Conservation (phyloP, 495 filamentous ascomycete species). For the Penicillium diatomitis region DNA sequence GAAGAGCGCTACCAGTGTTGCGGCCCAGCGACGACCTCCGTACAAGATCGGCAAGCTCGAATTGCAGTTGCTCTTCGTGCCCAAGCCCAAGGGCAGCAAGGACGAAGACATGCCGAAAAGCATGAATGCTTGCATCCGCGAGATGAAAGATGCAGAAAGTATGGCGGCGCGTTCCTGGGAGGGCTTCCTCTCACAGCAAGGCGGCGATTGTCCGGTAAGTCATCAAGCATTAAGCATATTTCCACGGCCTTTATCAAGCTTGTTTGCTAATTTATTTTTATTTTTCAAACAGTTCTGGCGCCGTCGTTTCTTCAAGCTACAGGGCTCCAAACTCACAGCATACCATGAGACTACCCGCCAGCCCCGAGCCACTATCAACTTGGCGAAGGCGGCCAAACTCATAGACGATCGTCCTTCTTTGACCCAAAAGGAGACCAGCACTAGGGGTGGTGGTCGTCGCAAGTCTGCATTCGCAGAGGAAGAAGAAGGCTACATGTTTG, state of each 20-base stretch:
- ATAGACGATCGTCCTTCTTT: conserved; percentile 88
- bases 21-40: conserved; percentile 61
- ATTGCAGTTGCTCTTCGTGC: conserved; percentile 87
- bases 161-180: conserved; percentile 66
- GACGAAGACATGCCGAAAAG: conserved; percentile 98
- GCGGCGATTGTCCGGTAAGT: conserved; percentile 95
- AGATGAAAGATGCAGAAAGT: conserved; percentile 80
- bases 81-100: conserved; percentile 76
- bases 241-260: no score
- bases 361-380: conserved; percentile 91
- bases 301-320: conserved; percentile 90
- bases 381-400: conserved; percentile 85
- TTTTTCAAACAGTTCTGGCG: conserved; percentile 69
- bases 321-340: conserved; percentile 83
- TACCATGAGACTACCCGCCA: conserved; percentile 94
- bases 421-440: conserved; percentile 66
- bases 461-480: conserved; percentile 96
- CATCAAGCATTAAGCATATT: background rate
- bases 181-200: conserved; percentile 88
- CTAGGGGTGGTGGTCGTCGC: conserved; percentile 66
- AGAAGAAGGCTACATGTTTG: conserved; percentile 99
- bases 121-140: conserved; percentile 88
- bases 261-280: no score
- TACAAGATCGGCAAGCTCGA: conserved; percentile 93
- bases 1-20: conserved; percentile 54